These are phyloP conservation scores for Boehmeria nivea DNA, from an alignment of 306 rosid species.

Conservation along the genomic window DNA sequence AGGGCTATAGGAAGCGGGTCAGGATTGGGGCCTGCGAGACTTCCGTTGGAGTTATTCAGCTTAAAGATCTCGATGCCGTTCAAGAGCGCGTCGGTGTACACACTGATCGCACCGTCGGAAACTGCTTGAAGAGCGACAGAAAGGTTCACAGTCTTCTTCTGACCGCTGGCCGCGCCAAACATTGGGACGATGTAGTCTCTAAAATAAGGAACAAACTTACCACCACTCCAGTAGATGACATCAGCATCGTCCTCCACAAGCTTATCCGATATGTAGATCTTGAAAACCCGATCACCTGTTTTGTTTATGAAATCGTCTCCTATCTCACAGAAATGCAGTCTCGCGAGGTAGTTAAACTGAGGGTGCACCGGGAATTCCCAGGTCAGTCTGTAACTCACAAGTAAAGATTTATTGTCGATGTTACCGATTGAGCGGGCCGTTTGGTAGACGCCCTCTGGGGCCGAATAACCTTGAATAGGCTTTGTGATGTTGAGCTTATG, in stretches of 20 bases:
- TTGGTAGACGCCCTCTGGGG: slow-evolving; percentile 10
- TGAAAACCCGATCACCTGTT: neutral
- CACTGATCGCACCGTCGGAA: neutral
- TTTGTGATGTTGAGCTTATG: accelerated
- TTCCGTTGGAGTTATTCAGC: neutral
- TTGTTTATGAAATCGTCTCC: accelerated
- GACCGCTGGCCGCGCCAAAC: neutral
- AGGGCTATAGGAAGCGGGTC: neutral
- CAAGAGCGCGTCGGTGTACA: slow-evolving; percentile 12
- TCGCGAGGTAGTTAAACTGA: slow-evolving; percentile 21
- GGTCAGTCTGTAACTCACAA: slow-evolving; percentile 13
- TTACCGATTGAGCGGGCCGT: slow-evolving; percentile 3
- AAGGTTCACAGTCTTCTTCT: slow-evolving; percentile 7
- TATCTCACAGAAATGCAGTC: slow-evolving; percentile 37
- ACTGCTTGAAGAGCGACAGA: slow-evolving; percentile 8
- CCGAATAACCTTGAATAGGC: too few species aligned
- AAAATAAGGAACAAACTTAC: slow-evolving; percentile 5
- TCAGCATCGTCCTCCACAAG: neutral
- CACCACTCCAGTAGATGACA: accelerated
- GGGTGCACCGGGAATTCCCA: slow-evolving; percentile 14
- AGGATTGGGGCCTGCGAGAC: slow-evolving; percentile 31
- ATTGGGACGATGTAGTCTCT: slow-evolving; percentile 13
- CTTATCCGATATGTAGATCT: slow-evolving; percentile 5
- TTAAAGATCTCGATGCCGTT: slow-evolving; percentile 39
- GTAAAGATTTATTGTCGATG: neutral